Evolutionary conservation across 1,139 yeast species (phyloP).

Genomic region (Diutina ranongensis): DNA sequence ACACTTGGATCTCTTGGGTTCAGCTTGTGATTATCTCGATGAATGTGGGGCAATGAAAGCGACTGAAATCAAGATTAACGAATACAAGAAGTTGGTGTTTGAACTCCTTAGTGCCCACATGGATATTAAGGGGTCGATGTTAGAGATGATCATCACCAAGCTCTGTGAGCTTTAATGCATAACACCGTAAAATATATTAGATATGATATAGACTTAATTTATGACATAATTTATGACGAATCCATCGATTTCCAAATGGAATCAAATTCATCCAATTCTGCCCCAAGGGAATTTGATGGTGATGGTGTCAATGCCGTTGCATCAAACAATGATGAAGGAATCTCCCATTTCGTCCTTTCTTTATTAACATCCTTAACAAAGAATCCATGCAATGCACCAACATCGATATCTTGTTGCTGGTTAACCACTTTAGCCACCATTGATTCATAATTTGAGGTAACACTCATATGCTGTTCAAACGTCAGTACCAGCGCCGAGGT

Average conservation of each 20-base stretch:
- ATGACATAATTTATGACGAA: neutral
- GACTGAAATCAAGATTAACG: neutral
- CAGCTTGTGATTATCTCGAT: neutral
- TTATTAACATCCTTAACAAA: neutral
- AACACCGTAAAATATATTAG: neutral
- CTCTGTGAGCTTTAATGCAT: neutral
- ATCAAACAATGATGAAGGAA: neutral
- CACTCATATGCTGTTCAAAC: neutral
- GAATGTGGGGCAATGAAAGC: conserved; percentile 2
- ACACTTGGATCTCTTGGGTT: neutral
- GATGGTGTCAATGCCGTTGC: neutral
- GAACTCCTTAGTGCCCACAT: neutral
- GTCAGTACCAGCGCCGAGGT: neutral
- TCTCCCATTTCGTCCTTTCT: neutral
- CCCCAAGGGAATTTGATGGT: neutral
- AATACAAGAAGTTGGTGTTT: neutral
- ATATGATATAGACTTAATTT: neutral
- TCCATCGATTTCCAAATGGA: neutral
- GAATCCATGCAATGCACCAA: neutral
- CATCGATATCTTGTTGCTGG: neutral
- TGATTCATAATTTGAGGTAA: neutral
- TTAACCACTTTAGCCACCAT: neutral
- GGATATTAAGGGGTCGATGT: neutral
- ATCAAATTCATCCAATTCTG: conserved; percentile 1
- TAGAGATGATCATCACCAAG: neutral